phyloP scores from a whole-genome alignment of 2,329 filamentous ascomycete species.

The Nothopassalora personata region DNA sequence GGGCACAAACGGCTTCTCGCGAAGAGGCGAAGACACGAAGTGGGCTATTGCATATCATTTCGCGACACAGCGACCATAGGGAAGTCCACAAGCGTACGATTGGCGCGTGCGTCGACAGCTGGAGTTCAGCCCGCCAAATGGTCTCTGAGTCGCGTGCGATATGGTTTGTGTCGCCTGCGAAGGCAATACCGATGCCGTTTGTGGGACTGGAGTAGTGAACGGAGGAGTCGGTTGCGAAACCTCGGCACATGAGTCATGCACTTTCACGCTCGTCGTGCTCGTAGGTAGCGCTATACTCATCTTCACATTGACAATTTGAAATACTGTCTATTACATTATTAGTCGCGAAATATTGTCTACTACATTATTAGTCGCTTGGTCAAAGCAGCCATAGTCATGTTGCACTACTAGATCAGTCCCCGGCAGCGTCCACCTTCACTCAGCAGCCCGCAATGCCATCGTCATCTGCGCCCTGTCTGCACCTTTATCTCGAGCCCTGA shows the following conservation, averaged over 20 bases:
- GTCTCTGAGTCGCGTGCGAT: neutral
- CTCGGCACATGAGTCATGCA: neutral
- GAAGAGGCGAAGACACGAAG: constrained; percentile 3
- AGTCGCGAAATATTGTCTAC: too few relatives aligned
- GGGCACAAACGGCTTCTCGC: constrained; percentile 4
- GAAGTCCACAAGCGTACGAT: constrained; percentile 4
- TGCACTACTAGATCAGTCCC: too few relatives aligned
- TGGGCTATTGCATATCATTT: constrained; percentile 4
- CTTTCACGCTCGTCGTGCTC: too few relatives aligned
- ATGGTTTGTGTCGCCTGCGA: neutral
- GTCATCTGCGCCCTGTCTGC: neutral
- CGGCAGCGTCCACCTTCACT: too few relatives aligned
- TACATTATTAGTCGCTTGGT: too few relatives aligned
- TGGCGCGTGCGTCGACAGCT: constrained; percentile 1
- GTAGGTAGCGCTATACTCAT: too few relatives aligned
- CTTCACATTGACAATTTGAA: too few relatives aligned
- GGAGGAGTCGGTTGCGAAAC: too few relatives aligned
- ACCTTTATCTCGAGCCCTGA: neutral
- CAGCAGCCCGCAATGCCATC: too few relatives aligned
- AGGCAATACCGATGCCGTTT: neutral
- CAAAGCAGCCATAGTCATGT: too few relatives aligned
- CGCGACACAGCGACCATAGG: neutral
- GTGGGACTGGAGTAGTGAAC: too few relatives aligned
- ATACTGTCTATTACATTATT: too few relatives aligned
- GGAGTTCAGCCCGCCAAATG: constrained; percentile 6